Evolutionary conservation across 1,284 basidiomycete species (phyloP), one percentile per base, ranked within the genome.

Genomic region (Tausonia pullulans): DNA sequence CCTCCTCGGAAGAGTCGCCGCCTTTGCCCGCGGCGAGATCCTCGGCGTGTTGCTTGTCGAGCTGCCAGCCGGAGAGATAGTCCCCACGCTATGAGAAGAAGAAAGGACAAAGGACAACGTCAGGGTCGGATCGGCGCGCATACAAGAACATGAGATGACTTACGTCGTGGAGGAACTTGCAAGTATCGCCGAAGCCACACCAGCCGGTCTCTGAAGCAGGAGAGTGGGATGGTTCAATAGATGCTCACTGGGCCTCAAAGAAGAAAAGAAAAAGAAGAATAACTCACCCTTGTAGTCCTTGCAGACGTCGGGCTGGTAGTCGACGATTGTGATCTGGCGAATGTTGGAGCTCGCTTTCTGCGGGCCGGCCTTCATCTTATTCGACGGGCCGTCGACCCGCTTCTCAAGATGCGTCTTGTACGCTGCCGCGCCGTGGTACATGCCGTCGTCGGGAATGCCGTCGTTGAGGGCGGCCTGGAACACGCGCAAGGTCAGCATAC

Each of bases 241-340:
- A 3, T 3, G 5, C 11, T 45, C 9, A 13, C 4, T 16, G 3
- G 51, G 27, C 7, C 58, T 48, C 53, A 13, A 54, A 7, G 40
- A 41, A 45, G 60, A 61, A 52, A 48, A 61, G 40, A 51, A 59
- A 43, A 62, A 50, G 68, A 55, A 39, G 44, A 10, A 52, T 9
- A 49, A 79, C 82, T 66, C 69, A 89, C 89, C 90, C 84, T 97
- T 98, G 78, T 98, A 99, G 77, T 98, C 94, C 76, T 98, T 99
- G 78, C 96, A 99, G 27, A 98, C 90, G 73, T 98, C 95, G 3
- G 96, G 95, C 77, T 98, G 96, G 77, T 98, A 99, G 79, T 99
- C 96, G 60, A 92, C 83, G 64, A 98, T 86, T 0, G 95, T 98
- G 62, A 97, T 93, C 2, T 90, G 94, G 64, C 92, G 83, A 69